A percentile compares a stretch with the other conserved stretches of the same genome.
Evolutionary conservation across 116 monocot species (phyloP).

Genomic region (Trichopus zeylanicus): DNA sequence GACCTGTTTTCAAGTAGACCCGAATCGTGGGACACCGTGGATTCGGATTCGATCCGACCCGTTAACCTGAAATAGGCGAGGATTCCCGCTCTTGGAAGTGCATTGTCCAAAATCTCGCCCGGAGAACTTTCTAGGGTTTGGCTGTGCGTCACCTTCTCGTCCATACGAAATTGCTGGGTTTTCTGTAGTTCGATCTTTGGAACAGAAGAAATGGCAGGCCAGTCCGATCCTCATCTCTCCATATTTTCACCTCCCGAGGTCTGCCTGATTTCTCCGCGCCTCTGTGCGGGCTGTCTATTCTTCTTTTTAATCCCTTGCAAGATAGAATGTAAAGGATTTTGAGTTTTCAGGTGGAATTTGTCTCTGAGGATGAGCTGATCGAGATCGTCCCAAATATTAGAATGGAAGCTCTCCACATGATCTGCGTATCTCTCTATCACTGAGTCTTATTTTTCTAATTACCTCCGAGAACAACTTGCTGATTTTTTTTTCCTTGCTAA

Average conservation of each 20-base stretch:
- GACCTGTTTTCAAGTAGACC: too few species aligned
- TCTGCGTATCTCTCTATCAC: slow-evolving; percentile 35
- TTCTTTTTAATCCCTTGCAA: background rate
- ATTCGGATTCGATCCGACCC: too few species aligned
- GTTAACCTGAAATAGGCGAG: too few species aligned
- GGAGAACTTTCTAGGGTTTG: too few species aligned
- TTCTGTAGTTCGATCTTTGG: too few species aligned
- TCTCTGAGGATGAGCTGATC: slow-evolving; percentile 72
- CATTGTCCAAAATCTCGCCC: too few species aligned
- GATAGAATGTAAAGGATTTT: background rate
- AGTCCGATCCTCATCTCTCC: slow-evolving; percentile 32
- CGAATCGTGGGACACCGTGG: too few species aligned
- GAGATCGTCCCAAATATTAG: slow-evolving; percentile 63
- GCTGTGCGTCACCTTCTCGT: too few species aligned
- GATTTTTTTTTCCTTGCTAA: too few species aligned
- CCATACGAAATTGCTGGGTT: too few species aligned
- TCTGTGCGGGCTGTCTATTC: background rate
- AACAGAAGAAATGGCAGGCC: slow-evolving; percentile 35
- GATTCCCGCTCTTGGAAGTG: too few species aligned
- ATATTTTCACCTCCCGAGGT: slow-evolving; percentile 40
- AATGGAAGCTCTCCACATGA: slow-evolving; percentile 64
- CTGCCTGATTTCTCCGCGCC: background rate
- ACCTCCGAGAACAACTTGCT: too few species aligned
- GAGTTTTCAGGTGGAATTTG: slow-evolving; percentile 59
- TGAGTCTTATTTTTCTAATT: background rate